These are phyloP conservation scores for Dactylonectria estremocensis DNA, from an alignment of 2,329 filamentous ascomycete genomes.

Conservation along the genomic window DNA sequence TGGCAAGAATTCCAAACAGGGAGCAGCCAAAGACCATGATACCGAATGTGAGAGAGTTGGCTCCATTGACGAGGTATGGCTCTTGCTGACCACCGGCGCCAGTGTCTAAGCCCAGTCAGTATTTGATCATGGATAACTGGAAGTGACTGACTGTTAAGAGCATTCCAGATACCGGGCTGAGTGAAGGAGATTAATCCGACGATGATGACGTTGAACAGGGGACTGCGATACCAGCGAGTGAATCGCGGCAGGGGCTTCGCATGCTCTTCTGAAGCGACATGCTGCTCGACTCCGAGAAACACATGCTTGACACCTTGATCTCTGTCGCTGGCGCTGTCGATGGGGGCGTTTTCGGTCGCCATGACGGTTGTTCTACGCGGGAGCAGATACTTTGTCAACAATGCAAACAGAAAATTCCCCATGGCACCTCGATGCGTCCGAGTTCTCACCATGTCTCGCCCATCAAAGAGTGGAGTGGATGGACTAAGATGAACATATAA, in stretches of 20 bases:
- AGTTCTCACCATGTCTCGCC: background rate
- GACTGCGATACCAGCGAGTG: constrained; percentile 44
- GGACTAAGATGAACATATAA: constrained; percentile 20
- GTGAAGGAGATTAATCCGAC: constrained; percentile 69
- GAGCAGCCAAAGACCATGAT: constrained; percentile 64
- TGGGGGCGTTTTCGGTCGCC: constrained; percentile 23
- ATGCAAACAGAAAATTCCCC: constrained; percentile 3
- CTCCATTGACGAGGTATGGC: constrained; percentile 59
- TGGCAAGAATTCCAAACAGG: constrained; percentile 61
- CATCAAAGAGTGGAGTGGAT: constrained; percentile 17
- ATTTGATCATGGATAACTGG: background rate
- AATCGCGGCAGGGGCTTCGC: constrained; percentile 42
- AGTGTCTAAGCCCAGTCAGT: constrained; percentile 49
- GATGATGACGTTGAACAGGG: constrained; percentile 66
- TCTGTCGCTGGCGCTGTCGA: constrained; percentile 35
- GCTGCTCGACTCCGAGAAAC: constrained; percentile 24
- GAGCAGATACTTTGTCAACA: background rate
- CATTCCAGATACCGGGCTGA: constrained; percentile 68
- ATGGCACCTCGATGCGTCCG: constrained; percentile 2
- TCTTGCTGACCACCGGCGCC: constrained; percentile 68
- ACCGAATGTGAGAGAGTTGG: constrained; percentile 47
- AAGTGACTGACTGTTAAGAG: constrained; percentile 59
- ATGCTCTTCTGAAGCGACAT: constrained; percentile 23
- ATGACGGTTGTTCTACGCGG: constrained; percentile 25
- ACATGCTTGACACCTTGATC: constrained; percentile 36